A percentile compares a stretch with the other conserved stretches of the same genome.
Evolutionary conservation across 371 early-diverging fungal species (phyloP).

Genomic region (Mycotypha africana): DNA sequence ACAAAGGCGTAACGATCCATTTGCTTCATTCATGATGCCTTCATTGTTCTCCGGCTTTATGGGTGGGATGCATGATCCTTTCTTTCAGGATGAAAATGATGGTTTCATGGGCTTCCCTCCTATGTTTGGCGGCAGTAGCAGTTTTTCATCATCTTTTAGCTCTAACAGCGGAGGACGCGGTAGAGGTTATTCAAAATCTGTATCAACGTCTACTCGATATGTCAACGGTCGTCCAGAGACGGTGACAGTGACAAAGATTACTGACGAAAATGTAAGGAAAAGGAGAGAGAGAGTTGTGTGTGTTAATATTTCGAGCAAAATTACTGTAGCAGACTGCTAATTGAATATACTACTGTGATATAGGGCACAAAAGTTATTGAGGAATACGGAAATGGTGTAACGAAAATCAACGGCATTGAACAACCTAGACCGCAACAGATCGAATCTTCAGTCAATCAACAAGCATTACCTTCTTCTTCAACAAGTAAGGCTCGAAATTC

Average conservation of each 20-base stretch:
- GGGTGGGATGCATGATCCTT: slow-evolving; percentile 3
- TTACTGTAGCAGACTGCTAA: neutral
- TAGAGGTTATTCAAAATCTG: slow-evolving; percentile 13
- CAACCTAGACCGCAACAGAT: slow-evolving; percentile 4
- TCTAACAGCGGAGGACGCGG: neutral
- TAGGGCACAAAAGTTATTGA: slow-evolving; percentile 35
- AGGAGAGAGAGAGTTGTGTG: too few species aligned
- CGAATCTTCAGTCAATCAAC: too few species aligned
- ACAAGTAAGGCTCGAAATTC: too few species aligned
- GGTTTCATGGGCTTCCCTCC: neutral
- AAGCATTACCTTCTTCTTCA: too few species aligned
- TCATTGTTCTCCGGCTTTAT: neutral
- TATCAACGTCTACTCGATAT: slow-evolving; percentile 19
- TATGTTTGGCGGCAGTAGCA: neutral
- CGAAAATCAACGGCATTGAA: slow-evolving; percentile 30
- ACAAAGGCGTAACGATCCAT: too few species aligned
- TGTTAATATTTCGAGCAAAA: too few species aligned
- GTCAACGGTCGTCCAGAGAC: slow-evolving; percentile 34
- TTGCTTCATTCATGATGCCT: slow-evolving; percentile 4
- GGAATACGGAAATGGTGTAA: slow-evolving; percentile 33
- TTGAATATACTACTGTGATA: neutral
- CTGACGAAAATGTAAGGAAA: slow-evolving; percentile 25
- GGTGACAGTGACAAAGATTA: slow-evolving; percentile 22
- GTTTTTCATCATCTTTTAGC: slow-evolving; percentile 8
- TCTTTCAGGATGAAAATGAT: slow-evolving; percentile 2